Percentiles rank a stretch among this genome's conserved stretches.
These are phyloP conservation scores for Fusarium austroafricanum DNA, from an alignment of 2,329 filamentous ascomycete genomes.

Conservation along the genomic window DNA sequence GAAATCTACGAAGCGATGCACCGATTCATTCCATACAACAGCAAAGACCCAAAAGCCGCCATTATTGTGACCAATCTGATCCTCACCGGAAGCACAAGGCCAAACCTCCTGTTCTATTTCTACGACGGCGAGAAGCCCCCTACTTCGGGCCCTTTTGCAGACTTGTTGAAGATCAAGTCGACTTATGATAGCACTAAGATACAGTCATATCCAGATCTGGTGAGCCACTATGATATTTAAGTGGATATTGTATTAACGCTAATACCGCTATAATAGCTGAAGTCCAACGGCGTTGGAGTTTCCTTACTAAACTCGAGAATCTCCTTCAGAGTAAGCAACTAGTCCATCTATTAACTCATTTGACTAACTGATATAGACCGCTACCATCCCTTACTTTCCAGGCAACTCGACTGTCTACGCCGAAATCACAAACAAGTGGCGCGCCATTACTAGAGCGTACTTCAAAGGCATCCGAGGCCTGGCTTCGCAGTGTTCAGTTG, in stretches of 20 bases:
- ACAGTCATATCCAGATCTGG: conserved; percentile 6
- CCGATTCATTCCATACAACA: conserved; percentile 20
- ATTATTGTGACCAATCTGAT: conserved; percentile 12
- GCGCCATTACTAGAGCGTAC: neutral
- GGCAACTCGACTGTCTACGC: neutral
- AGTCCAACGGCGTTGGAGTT: conserved; percentile 10
- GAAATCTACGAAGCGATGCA: conserved; percentile 22
- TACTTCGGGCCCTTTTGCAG: conserved; percentile 16
- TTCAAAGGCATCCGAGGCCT: conserved; percentile 8
- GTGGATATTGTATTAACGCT: accelerated
- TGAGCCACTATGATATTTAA: accelerated
- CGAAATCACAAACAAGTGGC: conserved; percentile 12
- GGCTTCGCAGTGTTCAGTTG: conserved; percentile 25
- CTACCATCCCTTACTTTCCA: conserved; percentile 13
- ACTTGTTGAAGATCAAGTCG: conserved; percentile 19
- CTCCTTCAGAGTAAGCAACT: conserved; percentile 12
- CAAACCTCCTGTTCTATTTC: conserved; percentile 18
- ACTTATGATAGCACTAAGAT: neutral
- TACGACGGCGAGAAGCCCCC: conserved; percentile 21
- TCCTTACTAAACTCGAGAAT: conserved; percentile 21
- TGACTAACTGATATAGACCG: conserved; percentile 1
- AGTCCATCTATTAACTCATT: accelerated
- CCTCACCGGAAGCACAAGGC: neutral
- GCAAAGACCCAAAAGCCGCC: neutral
- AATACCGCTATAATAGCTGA: neutral